Evolutionary conservation across 805 yeast genomes (phyloP).

Genomic region (Metschnikowia peoriensis): DNA sequence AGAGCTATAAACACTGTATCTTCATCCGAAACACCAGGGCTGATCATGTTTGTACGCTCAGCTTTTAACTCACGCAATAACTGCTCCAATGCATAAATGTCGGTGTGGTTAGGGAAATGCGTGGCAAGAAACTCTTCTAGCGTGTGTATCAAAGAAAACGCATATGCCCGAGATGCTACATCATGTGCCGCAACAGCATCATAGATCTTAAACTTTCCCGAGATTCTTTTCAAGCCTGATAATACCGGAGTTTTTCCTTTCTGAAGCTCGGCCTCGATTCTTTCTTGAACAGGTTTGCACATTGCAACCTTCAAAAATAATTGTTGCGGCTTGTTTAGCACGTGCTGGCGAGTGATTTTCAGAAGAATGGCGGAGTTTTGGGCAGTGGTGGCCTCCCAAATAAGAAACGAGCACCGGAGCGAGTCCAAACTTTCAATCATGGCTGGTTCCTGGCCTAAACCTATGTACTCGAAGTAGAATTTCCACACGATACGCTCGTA

Average conservation of each 20-base stretch:
- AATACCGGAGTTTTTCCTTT: conserved; percentile 19
- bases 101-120: conserved; percentile 1
- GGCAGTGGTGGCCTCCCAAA: conserved; percentile 36
- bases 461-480: conserved; percentile 35
- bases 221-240: conserved; percentile 30
- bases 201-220: conserved; percentile 31
- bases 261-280: conserved; percentile 16
- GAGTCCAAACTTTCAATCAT: conserved; percentile 23
- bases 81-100: neutral
- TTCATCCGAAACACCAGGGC: neutral
- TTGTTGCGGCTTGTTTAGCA: conserved; percentile 24
- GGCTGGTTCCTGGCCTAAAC: conserved; percentile 21
- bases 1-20: neutral
- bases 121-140: conserved; percentile 9
- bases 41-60: conserved; percentile 9
- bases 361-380: conserved; percentile 15
- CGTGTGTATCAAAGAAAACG: conserved; percentile 16
- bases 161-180: conserved; percentile 15
- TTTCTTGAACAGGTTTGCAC: conserved; percentile 15
- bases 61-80: conserved; percentile 3
- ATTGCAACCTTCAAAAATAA: conserved; percentile 26
- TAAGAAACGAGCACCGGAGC: conserved; percentile 29
- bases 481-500: conserved; percentile 44
- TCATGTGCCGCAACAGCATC: conserved; percentile 1
- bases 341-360: conserved; percentile 15